Base-by-base conservation (phyloP, 495 filamentous ascomycete species). In the Penicillium waksmanii region DNA sequence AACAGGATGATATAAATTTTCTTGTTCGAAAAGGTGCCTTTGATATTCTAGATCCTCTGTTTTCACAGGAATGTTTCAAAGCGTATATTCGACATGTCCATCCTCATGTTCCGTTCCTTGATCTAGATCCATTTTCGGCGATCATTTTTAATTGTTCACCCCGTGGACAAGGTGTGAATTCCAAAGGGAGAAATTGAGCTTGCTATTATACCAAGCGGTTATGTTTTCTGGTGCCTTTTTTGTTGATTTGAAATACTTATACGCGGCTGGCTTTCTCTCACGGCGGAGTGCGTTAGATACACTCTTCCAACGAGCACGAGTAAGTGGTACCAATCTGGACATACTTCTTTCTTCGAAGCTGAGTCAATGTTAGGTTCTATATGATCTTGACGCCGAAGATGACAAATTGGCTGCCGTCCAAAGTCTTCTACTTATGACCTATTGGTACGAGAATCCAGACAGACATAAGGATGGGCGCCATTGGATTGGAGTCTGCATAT, bases 101-200 rank as follows among this genome's bases (percentile, higher is more conserved):
- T 67, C 89, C 89, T 15, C 90, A 85, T 71, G 89, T 91, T 85
- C 89, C 89, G 15, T 75, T 91, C 42, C 63, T 92, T 44, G 87
- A 92, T 57, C 71, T 88, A 51, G 77, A 84, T 52, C 78, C 85
- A 33, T 89, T 91, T 66, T 66, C 91, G 19, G 60, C 67, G 42
- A 77, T 79, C 53, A 77, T 90, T 57, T 79, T 44, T 44, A 5
- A 9, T n/a, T 44, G 12, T 12, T 44, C 82, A 42, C 67, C 82
- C 42, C 67, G 74, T 49, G 71, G 3, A 10, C 6, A 36, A 3
- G 13, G 74, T 35, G 82, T 85, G 5, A 6, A 15, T 17, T 11
- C 25, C 64, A 84, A 81, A n/a, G 69, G 27, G 70, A 77, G 43
- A 85, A 82, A 19, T 82, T 86, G 43, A 91, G 89, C 69, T 66